Conservation (phyloP, 2,329 filamentous ascomycete genomes). For the Leptographium radiaticola region DNA sequence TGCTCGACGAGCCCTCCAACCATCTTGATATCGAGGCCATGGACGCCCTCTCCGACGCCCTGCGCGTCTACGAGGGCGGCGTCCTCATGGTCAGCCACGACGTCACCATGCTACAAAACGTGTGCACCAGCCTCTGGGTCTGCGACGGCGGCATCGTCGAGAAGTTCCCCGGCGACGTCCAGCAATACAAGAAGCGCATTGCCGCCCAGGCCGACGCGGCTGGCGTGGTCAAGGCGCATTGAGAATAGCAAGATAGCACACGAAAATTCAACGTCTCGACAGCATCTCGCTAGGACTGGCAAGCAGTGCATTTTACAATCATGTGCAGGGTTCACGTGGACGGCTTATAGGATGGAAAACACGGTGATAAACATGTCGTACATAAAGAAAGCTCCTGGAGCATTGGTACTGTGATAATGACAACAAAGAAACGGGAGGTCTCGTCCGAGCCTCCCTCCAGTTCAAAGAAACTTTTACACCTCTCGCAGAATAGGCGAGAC, state of each 20-base stretch:
- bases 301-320: too few species aligned
- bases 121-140: slow-evolving; percentile 91
- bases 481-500: not conserved
- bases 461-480: slow-evolving; percentile 3
- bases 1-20: slow-evolving; percentile 97
- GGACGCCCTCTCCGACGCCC: slow-evolving; percentile 79
- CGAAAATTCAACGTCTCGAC: too few species aligned
- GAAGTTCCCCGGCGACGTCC: slow-evolving; percentile 90
- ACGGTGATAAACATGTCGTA: not conserved
- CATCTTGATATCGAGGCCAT: slow-evolving; percentile 98
- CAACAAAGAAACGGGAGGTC: not conserved
- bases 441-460: slow-evolving; percentile 3
- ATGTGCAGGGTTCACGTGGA: too few species aligned
- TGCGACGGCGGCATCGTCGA: slow-evolving; percentile 89
- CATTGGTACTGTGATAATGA: not conserved
- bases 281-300: too few species aligned
- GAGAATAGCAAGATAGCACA: not conserved
- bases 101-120: slow-evolving; percentile 94
- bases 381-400: not conserved
- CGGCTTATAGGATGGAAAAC: too few species aligned
- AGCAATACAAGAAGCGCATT: slow-evolving; percentile 96
- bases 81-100: slow-evolving; percentile 99
- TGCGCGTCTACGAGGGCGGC: slow-evolving; percentile 81
- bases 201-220: slow-evolving; percentile 74
- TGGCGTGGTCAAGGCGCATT: slow-evolving; percentile 66